Conservation (phyloP, 768 basidiomycete genomes). For the Hericium rajendrae region DNA sequence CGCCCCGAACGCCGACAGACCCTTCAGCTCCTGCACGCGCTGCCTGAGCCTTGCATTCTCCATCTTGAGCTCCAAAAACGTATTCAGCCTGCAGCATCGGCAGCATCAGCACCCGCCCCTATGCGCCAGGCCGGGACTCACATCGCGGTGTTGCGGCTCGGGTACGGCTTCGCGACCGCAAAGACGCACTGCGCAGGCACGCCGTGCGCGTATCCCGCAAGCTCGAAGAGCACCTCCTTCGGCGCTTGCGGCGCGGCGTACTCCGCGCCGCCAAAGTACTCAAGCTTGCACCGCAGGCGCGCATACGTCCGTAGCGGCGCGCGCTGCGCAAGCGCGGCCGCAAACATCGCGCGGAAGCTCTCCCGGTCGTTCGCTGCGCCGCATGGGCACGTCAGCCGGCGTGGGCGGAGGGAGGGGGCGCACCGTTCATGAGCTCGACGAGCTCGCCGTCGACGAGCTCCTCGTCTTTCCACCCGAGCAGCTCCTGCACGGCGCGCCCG, state of each 20-base stretch:
- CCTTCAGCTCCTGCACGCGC: constrained; percentile 38
- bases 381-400: background rate
- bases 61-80: constrained; percentile 73
- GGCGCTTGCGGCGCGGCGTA: constrained; percentile 18
- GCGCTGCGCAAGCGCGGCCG: constrained; percentile 40
- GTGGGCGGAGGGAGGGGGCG: constrained; percentile 8
- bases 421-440: constrained; percentile 55
- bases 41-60: constrained; percentile 77
- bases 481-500: constrained; percentile 53
- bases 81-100: constrained; percentile 58
- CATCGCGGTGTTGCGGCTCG: constrained; percentile 64
- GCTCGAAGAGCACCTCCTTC: constrained; percentile 56
- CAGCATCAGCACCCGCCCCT: background rate
- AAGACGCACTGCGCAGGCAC: constrained; percentile 49
- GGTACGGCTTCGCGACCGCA: constrained; percentile 67
- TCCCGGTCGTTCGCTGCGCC: constrained; percentile 49
- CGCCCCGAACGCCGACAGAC: constrained; percentile 9
- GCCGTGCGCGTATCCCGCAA: constrained; percentile 54
- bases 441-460: constrained; percentile 67
- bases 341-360: constrained; percentile 37
- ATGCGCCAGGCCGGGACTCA: constrained; percentile 22
- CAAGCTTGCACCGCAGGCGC: constrained; percentile 44
- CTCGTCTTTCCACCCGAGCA: constrained; percentile 68
- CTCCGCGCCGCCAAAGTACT: constrained; percentile 18
- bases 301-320: constrained; percentile 48